Percentiles rank a stretch among this genome's conserved stretches.
Conservation (phyloP, 805 yeast genomes). For the Brettanomyces nanus region DNA sequence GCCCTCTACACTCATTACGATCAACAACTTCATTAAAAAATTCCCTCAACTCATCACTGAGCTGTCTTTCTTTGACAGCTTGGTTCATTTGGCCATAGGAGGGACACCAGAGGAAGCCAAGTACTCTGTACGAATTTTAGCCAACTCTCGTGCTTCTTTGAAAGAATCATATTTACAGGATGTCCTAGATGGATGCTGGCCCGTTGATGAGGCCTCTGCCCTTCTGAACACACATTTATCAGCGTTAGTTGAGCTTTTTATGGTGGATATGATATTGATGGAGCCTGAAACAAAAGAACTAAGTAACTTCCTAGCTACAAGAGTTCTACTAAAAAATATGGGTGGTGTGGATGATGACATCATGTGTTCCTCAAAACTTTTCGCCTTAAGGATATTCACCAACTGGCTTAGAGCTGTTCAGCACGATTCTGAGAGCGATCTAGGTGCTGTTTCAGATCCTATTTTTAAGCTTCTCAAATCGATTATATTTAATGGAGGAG, state of each 20-base stretch:
- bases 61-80: slow-evolving; percentile 34
- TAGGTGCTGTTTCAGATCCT: slow-evolving; percentile 44
- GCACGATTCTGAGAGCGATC: slow-evolving; percentile 28
- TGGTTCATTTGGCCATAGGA: slow-evolving; percentile 36
- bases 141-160: slow-evolving; percentile 30
- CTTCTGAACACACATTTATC: slow-evolving; percentile 50
- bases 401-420: slow-evolving; percentile 42
- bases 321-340: slow-evolving; percentile 49
- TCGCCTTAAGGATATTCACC: slow-evolving; percentile 46
- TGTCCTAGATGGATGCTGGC: slow-evolving; percentile 38
- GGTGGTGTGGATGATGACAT: slow-evolving; percentile 23
- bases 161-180: slow-evolving; percentile 32
- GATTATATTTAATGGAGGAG: slow-evolving; percentile 70
- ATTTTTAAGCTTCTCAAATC: slow-evolving; percentile 60
- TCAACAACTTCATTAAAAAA: slow-evolving; percentile 48
- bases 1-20: slow-evolving; percentile 44
- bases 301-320: slow-evolving; percentile 51
- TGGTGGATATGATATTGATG: slow-evolving; percentile 34
- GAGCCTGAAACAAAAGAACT: slow-evolving; percentile 50
- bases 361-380: slow-evolving; percentile 20
- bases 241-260: slow-evolving; percentile 50
- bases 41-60: slow-evolving; percentile 31
- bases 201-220: slow-evolving; percentile 32
- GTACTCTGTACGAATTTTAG: slow-evolving; percentile 52
- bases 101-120: slow-evolving; percentile 59